Evolutionary conservation across 2,329 filamentous ascomycete species (phyloP), one percentile per base, ranked within the genome.

Genomic region (Chaetomiaceae sp.): DNA sequence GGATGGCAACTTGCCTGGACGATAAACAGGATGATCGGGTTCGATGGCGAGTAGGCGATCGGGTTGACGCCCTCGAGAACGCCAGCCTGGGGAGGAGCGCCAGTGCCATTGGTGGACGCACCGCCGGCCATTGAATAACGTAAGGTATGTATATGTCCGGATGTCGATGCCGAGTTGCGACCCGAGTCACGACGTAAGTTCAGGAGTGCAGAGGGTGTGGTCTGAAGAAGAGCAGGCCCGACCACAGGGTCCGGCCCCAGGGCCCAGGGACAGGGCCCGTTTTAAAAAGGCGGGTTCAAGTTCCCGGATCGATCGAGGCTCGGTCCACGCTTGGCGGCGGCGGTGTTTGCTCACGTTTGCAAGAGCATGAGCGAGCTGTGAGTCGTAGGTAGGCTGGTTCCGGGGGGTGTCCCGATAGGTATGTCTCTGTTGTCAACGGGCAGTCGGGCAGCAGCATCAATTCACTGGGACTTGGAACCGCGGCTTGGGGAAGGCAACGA

Each of bases 1-100:
- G 43, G 25, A 17, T 4, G 25, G 25, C 16, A 5, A 48, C 62
- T 51, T 54, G 81, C 83, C 81, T 87, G 83, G 42, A 87, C 81
- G 58, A 87, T 86, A 66, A 88, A 87, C 19, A 86, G 65, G 12
- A 78, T 77, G 54, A 88, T 82, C 0, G 85, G 85, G 56, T 86
- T 82, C 54, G 75, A 80, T 6, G 78, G 58, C 57, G 81, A 78
- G 68, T 84, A 87, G 10, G 72, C 60, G 12, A 81, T 72, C 0
- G 85, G 85, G 56, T 86, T 84, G 44, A 74, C 70, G 45, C 81
- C 80, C 60, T 86, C 82, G 27, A 88, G 71, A 41, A 87, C 75
- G 56, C 85, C 84, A 48, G 63, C 58, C 56, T 68, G 65, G 14
- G 61, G 51, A 3, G 63, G 34, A 14, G 58, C 64, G 38, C 46